Evolutionary conservation across 345 rosid species (phyloP), one percentile per base, ranked within the genome.

Genomic region (thale cress (Arabidopsis thaliana)): DNA sequence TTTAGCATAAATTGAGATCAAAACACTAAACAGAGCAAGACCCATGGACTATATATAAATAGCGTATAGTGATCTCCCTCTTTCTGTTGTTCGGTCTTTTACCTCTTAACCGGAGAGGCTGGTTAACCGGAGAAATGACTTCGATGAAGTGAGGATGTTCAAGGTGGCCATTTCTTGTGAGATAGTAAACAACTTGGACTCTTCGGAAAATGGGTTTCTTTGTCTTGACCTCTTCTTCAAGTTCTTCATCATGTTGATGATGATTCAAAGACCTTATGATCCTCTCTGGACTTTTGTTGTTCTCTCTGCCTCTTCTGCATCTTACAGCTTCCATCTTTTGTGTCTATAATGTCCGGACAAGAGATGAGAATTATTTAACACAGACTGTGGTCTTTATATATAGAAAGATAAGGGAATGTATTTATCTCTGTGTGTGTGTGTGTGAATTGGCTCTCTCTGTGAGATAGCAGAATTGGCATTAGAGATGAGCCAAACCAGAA

Each of bases 111-210:
- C 97, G 94, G 76, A 93, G 98, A 36, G 84, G 94, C 16, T 86
- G 94, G 73, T 85, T 76, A 77, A 86, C 77, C 16, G 86, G 84
- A 78, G 72, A 84, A 60, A 88, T 46, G 60, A 93, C 87, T 81
- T 93, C 97, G 81, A 93, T 85, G 82, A 79, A 91, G 74, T 93
- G 98, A 45, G 98, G 98, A 44, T 93, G 98, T 64, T 93, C 96
- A 53, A 93, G 96, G 33, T 85, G 94, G 41, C 98, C 98, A 73
- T 91, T 88, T 79, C 97, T 84, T 6, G 98, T 82, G 74, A 93
- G 89, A 51, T 93, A 93, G 74, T 93, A 93, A 59, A 93, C 91
- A 45, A 93, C 84, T 74, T 86, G 94, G 72, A 88, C 84, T 75
- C 82, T 91, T 71, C 67, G 71, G 36, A 64, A 49, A 24, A 78